Conservation (phyloP, 495 filamentous ascomycete species). For the Penicillium macrosclerotiorum region DNA sequence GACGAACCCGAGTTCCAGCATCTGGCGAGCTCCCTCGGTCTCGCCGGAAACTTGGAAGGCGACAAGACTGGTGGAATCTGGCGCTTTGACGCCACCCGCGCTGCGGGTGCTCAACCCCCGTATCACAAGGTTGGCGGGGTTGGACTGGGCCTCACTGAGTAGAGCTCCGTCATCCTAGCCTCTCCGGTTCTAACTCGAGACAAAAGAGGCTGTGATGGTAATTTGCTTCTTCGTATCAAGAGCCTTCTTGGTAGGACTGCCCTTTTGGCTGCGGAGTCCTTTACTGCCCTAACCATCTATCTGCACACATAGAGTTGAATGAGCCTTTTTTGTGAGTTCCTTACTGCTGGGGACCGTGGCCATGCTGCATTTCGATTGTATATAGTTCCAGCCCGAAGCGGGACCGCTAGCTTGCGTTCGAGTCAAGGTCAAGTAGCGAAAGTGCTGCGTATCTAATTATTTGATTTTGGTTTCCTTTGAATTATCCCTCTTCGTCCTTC, state of each 20-base stretch:
- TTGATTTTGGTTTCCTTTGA: slow-evolving; percentile 7
- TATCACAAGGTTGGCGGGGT: slow-evolving; percentile 42
- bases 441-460: slow-evolving; percentile 18
- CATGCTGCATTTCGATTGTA: slow-evolving; percentile 26
- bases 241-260: not conserved
- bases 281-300: slow-evolving; percentile 4
- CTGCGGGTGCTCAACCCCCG: slow-evolving; percentile 44
- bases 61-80: slow-evolving; percentile 88
- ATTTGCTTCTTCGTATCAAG: slow-evolving; percentile 11
- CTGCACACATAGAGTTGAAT: slow-evolving; percentile 23
- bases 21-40: slow-evolving; percentile 56
- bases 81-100: slow-evolving; percentile 73
- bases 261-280: not conserved
- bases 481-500: not conserved
- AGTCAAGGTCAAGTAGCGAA: slow-evolving; percentile 7
- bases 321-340: slow-evolving; percentile 12
- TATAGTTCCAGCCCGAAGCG: slow-evolving; percentile 20
- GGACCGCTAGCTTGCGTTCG: slow-evolving; percentile 9
- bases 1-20: slow-evolving; percentile 54
- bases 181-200: no score
- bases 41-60: slow-evolving; percentile 55
- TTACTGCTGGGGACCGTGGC: slow-evolving; percentile 12
- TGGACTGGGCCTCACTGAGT: slow-evolving; percentile 38
- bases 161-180: slow-evolving; percentile 2
- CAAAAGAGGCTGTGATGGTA: no score